phyloP scores from a whole-genome alignment of 2,329 filamentous ascomycete genomes.

The Monosporascus sp. region DNA sequence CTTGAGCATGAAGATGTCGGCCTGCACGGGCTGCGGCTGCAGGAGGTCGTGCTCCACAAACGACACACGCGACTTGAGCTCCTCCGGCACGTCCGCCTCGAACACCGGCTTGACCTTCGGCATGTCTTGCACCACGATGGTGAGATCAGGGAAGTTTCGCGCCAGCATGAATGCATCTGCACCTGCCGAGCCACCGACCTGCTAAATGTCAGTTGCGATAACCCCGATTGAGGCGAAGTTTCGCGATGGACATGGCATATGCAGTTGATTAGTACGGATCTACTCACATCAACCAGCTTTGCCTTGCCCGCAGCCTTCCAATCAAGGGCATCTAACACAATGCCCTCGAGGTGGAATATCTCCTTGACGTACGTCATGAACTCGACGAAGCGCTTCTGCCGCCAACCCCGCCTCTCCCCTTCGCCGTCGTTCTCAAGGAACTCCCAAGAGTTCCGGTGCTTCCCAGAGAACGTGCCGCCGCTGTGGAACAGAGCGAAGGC shows the following conservation, averaged over 20 bases:
- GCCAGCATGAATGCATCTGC: slow-evolving; percentile 37
- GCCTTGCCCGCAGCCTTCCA: slow-evolving; percentile 32
- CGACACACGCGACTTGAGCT: slow-evolving; percentile 28
- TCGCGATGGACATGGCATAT: background rate
- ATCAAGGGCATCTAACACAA: slow-evolving; percentile 29
- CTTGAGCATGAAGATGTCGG: slow-evolving; percentile 49
- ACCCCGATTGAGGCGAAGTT: background rate
- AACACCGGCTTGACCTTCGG: slow-evolving; percentile 30
- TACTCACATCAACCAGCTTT: slow-evolving; percentile 37
- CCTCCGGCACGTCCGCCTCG: slow-evolving; percentile 28
- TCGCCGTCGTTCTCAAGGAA: slow-evolving; percentile 36
- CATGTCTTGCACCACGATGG: slow-evolving; percentile 41
- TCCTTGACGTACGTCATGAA: slow-evolving; percentile 37
- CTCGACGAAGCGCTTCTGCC: slow-evolving; percentile 34
- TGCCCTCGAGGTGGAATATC: slow-evolving; percentile 32
- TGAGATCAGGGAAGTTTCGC: slow-evolving; percentile 35
- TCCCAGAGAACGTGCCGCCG: slow-evolving; percentile 23
- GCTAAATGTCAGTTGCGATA: slow-evolving; percentile 1
- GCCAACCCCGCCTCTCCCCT: slow-evolving; percentile 32
- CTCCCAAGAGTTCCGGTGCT: slow-evolving; percentile 32
- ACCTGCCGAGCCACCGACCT: slow-evolving; percentile 40
- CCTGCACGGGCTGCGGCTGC: slow-evolving; percentile 32
- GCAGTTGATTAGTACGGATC: background rate
- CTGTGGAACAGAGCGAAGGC: slow-evolving; percentile 32
- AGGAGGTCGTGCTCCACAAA: slow-evolving; percentile 37